Percentiles rank a stretch among this genome's conserved stretches.
phyloP scores from a whole-genome alignment of 805 yeast genomes.

The Candida maltosa region DNA sequence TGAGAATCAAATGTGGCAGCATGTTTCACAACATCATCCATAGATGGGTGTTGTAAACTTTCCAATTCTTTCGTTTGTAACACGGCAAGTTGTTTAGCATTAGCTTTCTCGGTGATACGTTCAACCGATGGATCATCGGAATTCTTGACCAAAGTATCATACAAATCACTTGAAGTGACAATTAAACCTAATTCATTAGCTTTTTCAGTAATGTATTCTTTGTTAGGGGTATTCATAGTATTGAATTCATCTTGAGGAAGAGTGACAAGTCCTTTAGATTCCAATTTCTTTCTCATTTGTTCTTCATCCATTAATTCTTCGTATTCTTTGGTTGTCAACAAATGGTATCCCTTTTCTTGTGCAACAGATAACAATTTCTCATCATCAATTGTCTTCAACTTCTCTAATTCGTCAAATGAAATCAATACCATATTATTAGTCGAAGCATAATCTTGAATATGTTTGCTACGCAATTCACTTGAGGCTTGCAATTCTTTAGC shows the following conservation, averaged over 20 bases:
- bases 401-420: slow-evolving; percentile 28
- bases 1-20: slow-evolving; percentile 8
- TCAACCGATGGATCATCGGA: slow-evolving; percentile 23
- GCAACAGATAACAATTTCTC: slow-evolving; percentile 20
- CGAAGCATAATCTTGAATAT: slow-evolving; percentile 32
- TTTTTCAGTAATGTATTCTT: slow-evolving; percentile 27
- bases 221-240: slow-evolving; percentile 22
- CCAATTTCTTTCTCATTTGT: slow-evolving; percentile 30
- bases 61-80: slow-evolving; percentile 18
- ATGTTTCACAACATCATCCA: slow-evolving; percentile 9
- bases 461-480: slow-evolving; percentile 12
- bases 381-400: slow-evolving; percentile 23
- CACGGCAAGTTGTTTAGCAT: not conserved
- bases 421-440: slow-evolving; percentile 29
- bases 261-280: slow-evolving; percentile 29
- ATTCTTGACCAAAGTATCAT: slow-evolving; percentile 26
- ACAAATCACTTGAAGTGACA: slow-evolving; percentile 24
- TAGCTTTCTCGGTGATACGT: slow-evolving; percentile 19
- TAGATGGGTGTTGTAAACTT: slow-evolving; percentile 20
- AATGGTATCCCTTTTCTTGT: slow-evolving; percentile 23
- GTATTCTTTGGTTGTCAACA: slow-evolving; percentile 25
- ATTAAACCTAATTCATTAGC: slow-evolving; percentile 36
- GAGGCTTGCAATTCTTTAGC: slow-evolving; percentile 13
- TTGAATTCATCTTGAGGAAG: slow-evolving; percentile 18
- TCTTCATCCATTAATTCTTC: slow-evolving; percentile 26